These are phyloP conservation scores for Moesziomyces antarcticus DNA, from an alignment of 1,284 basidiomycete genomes.

Conservation along the genomic window DNA sequence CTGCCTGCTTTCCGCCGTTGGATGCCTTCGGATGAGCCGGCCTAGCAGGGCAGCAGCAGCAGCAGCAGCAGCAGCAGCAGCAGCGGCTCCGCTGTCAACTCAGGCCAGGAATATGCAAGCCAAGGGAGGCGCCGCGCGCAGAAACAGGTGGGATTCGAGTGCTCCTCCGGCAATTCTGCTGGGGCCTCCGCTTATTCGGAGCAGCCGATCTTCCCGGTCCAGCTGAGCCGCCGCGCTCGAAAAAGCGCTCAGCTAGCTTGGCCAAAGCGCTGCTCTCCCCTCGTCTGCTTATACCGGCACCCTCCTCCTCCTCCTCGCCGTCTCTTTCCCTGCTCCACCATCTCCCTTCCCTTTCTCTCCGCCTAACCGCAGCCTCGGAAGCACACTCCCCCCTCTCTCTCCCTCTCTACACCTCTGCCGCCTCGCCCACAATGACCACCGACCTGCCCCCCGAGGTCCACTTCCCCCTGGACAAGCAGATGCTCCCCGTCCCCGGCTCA, in stretches of 20 bases:
- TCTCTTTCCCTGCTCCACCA: neutral
- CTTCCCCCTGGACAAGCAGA: constrained; percentile 57
- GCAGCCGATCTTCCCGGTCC: constrained; percentile 27
- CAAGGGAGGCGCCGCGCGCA: too few relatives aligned
- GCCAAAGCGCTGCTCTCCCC: too few relatives aligned
- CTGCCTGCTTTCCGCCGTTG: too few relatives aligned
- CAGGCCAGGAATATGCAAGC: too few relatives aligned
- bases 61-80: too few relatives aligned
- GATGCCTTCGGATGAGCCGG: too few relatives aligned
- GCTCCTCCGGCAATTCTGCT: too few relatives aligned
- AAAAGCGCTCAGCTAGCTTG: too few relatives aligned
- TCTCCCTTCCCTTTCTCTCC: neutral
- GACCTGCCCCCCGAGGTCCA: constrained; percentile 30
- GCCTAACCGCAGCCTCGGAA: neutral
- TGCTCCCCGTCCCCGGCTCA: constrained; percentile 55
- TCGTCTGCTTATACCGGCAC: constrained; percentile 1
- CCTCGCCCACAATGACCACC: constrained; percentile 14
- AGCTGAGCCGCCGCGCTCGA: too few relatives aligned
- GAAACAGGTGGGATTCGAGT: too few relatives aligned
- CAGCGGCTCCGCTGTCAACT: too few relatives aligned
- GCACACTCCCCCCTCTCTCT: constrained; percentile 1
- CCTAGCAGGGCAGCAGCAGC: too few relatives aligned
- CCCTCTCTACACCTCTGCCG: neutral
- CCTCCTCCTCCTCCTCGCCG: neutral
- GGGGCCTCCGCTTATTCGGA: constrained; percentile 25